phyloP scores from a whole-genome alignment of 768 basidiomycete species.

The Kwoniella newhampshirensis region DNA sequence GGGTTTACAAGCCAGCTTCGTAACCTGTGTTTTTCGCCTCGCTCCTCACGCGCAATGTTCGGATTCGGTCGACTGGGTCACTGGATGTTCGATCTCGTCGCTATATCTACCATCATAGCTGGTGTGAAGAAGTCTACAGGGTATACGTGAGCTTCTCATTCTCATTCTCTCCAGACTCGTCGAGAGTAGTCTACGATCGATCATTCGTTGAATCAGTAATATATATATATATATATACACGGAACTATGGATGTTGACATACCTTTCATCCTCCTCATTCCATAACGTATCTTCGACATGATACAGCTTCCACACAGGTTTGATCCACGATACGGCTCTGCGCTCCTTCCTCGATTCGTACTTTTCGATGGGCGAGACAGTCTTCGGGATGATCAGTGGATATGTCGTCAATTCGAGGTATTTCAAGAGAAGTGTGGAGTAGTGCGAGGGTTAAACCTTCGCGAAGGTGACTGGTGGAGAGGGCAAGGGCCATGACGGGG shows the following conservation, averaged over 20 bases:
- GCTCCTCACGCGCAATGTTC: slow-evolving; percentile 24
- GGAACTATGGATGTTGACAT: too few species aligned
- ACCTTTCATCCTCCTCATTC: too few species aligned
- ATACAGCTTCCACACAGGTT: slow-evolving; percentile 29
- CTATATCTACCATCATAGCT: slow-evolving; percentile 43
- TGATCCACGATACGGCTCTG: slow-evolving; percentile 36
- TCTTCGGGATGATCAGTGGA: slow-evolving; percentile 35
- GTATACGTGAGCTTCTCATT: slow-evolving; percentile 44
- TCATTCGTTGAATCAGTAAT: too few species aligned
- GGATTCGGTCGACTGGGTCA: slow-evolving; percentile 32
- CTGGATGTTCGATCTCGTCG: slow-evolving; percentile 40
- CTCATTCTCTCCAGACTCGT: too few species aligned
- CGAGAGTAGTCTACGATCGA: too few species aligned
- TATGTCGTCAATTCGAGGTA: slow-evolving; percentile 44
- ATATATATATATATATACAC: too few species aligned
- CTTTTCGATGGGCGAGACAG: slow-evolving; percentile 40
- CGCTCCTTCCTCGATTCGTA: slow-evolving; percentile 40
- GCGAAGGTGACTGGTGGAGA: too few species aligned
- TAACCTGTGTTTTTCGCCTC: too few species aligned
- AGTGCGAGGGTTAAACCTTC: too few species aligned
- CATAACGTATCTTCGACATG: too few species aligned
- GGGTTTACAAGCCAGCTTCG: too few species aligned
- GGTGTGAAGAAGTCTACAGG: slow-evolving; percentile 41
- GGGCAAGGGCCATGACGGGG: neutral
- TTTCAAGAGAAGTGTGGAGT: slow-evolving; percentile 28